Conservation (phyloP, 1,284 basidiomycete species). For the Ceratobasidium sp. region DNA sequence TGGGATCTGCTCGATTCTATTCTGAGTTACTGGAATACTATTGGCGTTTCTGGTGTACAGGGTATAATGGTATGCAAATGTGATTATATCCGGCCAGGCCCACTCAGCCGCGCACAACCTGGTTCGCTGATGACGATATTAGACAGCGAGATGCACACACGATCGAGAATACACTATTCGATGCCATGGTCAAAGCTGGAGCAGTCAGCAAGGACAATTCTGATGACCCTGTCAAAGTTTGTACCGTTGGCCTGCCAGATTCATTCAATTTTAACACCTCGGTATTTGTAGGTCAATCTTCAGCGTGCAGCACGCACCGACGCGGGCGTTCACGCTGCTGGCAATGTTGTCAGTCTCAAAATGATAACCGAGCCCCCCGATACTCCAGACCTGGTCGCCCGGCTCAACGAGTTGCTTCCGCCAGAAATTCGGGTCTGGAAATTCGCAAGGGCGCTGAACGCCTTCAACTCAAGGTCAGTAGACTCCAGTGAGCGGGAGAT, state of each 20-base stretch:
- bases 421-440: slow-evolving; percentile 94
- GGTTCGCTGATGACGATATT: slow-evolving; percentile 54
- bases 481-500: not conserved
- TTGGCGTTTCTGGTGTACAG: slow-evolving; percentile 50
- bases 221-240: slow-evolving; percentile 87
- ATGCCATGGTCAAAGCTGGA: slow-evolving; percentile 87
- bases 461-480: slow-evolving; percentile 71
- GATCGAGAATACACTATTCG: slow-evolving; percentile 92
- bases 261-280: not conserved
- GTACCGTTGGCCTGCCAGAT: slow-evolving; percentile 42
- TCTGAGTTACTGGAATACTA: not conserved
- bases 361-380: slow-evolving; percentile 81
- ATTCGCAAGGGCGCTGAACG: slow-evolving; percentile 87
- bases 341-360: slow-evolving; percentile 93
- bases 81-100: slow-evolving; percentile 59
- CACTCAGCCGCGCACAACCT: slow-evolving; percentile 31
- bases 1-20: not conserved
- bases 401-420: slow-evolving; percentile 88
- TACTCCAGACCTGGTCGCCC: slow-evolving; percentile 70
- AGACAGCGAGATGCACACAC: slow-evolving; percentile 74
- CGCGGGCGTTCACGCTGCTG: slow-evolving; percentile 96
- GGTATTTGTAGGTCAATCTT: slow-evolving; percentile 69
- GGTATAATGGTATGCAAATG: slow-evolving; percentile 97
- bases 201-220: slow-evolving; percentile 95
- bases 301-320: slow-evolving; percentile 95